Base-by-base conservation (phyloP, 2,329 filamentous ascomycete species). In the Cytospora mali region DNA sequence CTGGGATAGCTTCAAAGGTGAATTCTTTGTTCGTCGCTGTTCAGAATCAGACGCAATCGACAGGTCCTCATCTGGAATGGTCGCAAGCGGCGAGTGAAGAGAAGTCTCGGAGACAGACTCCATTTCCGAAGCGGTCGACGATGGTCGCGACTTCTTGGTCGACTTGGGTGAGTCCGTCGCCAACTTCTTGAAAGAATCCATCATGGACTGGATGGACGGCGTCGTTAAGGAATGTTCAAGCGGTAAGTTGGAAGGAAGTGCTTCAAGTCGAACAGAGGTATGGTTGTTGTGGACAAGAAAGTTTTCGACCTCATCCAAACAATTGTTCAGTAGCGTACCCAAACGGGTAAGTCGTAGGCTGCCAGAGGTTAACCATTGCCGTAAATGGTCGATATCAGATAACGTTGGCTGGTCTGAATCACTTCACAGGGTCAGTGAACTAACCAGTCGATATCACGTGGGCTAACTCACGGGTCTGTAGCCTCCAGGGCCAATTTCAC, bases 241-340 rank as follows among this genome's bases (percentile, higher is more conserved):
- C 6, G 31, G 59, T 6, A 51, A 9, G 23, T 11, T 21, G 4
- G 42, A 21, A 11, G 4, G 10, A 21, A n/a, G 18, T 33, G 31
- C 9, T 46, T 10, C 42, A 46, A 11, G 9, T 13, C 13, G n/a
- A 46, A 46, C 42, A 46, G n/a, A 23, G 63, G 55, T 33, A 42
- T 35, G 48, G 13, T 48, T 48, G 23, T 25, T 61, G 14, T 29
- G 7, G 6, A 35, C 27, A 4, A 59, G 27, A n/a, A 56, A 59
- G 14, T 51, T 49, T 55, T 65, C 60, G 13, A 59, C 60, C 2
- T 62, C 60, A n/a, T 65, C 51, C 5, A 65, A 50, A 42, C 63
- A 65, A 29, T 42, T 49, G 3, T 42, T 51, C 35, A 65, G 60
- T 31, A 58, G 29, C 14, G 51, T 52, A 31, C 55, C 55, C 13